Evolutionary conservation across 148 eudicot species (phyloP).

Genomic region (Spergularia marina): DNA sequence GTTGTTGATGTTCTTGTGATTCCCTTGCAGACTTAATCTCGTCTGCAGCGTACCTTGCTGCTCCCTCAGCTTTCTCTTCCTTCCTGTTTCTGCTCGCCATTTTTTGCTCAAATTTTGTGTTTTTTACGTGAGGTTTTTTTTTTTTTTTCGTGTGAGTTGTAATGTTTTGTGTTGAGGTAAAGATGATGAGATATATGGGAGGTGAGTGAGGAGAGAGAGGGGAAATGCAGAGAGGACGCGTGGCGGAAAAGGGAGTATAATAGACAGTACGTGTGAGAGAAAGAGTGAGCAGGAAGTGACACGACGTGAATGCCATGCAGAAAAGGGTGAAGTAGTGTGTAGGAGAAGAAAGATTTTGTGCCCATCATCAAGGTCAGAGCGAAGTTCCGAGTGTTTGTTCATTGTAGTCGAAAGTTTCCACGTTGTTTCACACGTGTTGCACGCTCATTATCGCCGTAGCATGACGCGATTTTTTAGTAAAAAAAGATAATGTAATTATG

Average conservation of each 20-base stretch:
- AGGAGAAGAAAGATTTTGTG: neutral
- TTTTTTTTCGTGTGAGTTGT: too few relatives aligned
- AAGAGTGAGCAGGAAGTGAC: conserved; percentile 26
- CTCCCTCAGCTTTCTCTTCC: conserved; percentile 34
- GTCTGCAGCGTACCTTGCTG: conserved; percentile 38
- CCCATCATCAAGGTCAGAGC: too few relatives aligned
- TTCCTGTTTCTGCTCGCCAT: conserved; percentile 37
- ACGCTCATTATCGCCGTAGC: neutral
- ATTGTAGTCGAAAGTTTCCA: neutral
- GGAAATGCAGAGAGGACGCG: conserved; percentile 4
- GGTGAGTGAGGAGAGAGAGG: neutral
- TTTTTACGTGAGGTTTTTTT: neutral
- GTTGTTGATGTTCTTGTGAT: neutral
- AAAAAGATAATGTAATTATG: too few relatives aligned
- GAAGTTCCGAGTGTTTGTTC: neutral
- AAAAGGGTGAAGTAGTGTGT: neutral
- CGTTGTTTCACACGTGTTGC: conserved; percentile 8
- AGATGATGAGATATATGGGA: neutral
- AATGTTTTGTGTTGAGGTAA: neutral
- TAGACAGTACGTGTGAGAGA: conserved; percentile 8
- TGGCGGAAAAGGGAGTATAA: neutral
- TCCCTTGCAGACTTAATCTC: conserved; percentile 27
- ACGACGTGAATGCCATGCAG: conserved; percentile 27
- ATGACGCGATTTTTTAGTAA: too few relatives aligned
- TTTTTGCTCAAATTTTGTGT: neutral